A percentile compares a stretch with the other conserved stretches of the same genome.
These are phyloP conservation scores for Termitomyces titanicus DNA, from an alignment of 768 basidiomycete species.

Conservation along the genomic window DNA sequence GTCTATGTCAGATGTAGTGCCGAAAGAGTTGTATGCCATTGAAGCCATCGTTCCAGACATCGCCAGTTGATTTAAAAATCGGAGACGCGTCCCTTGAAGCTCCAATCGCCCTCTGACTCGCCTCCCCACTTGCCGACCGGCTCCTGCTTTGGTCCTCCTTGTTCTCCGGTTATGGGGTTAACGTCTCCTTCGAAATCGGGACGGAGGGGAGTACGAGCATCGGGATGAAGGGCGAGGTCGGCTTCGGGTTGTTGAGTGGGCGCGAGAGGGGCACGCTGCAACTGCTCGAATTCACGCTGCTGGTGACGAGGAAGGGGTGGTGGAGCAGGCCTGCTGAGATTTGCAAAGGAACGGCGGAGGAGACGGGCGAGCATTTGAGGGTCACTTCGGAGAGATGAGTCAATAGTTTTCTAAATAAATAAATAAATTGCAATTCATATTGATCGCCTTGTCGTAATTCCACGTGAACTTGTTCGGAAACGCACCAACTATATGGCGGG, in stretches of 20 bases:
- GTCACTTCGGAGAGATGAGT: neutral
- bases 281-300: slow-evolving; percentile 86
- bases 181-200: slow-evolving; percentile 77
- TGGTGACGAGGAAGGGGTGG: slow-evolving; percentile 70
- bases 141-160: slow-evolving; percentile 84
- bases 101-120: slow-evolving; percentile 75
- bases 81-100: slow-evolving; percentile 83
- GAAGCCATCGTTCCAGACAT: neutral
- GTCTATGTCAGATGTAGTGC: too few species aligned
- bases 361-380: neutral
- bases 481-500: slow-evolving; percentile 7
- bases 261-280: slow-evolving; percentile 50
- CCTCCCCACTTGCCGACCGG: slow-evolving; percentile 62
- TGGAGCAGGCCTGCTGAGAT: slow-evolving; percentile 60
- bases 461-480: slow-evolving; percentile 12
- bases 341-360: slow-evolving; percentile 2
- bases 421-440: slow-evolving; percentile 3
- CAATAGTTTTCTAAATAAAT: too few species aligned
- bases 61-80: slow-evolving; percentile 57
- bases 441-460: slow-evolving; percentile 6
- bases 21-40: neutral
- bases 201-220: slow-evolving; percentile 53
- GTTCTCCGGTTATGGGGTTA: slow-evolving; percentile 82
- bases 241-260: slow-evolving; percentile 26
- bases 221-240: slow-evolving; percentile 60